These are phyloP conservation scores for Bisporella sp. DNA, from an alignment of 2,329 filamentous ascomycete species.

Conservation along the genomic window DNA sequence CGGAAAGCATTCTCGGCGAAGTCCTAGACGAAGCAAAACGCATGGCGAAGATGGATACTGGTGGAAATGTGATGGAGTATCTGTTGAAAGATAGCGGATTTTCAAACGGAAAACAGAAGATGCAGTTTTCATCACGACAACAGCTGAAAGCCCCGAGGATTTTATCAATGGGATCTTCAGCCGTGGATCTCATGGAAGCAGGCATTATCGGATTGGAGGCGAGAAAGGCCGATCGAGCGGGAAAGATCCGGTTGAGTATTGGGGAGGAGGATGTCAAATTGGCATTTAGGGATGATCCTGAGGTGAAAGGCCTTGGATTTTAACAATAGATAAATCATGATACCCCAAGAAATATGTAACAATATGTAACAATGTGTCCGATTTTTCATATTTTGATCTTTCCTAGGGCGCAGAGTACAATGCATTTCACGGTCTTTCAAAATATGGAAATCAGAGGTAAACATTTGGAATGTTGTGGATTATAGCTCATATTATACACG, in stretches of 20 bases:
- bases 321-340: constrained; percentile 6
- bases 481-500: too few relatives aligned
- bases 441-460: too few relatives aligned
- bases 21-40: constrained; percentile 79
- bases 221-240: constrained; percentile 74
- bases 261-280: constrained; percentile 84
- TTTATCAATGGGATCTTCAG: constrained; percentile 60
- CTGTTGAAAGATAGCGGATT: constrained; percentile 30
- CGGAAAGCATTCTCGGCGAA: constrained; percentile 83
- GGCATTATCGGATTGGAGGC: constrained; percentile 82
- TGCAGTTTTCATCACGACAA: constrained; percentile 9
- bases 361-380: too few relatives aligned
- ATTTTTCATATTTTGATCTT: too few relatives aligned
- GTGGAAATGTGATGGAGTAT: constrained; percentile 53
- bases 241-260: constrained; percentile 78
- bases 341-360: background rate
- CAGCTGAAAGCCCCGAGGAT: constrained; percentile 36
- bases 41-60: constrained; percentile 53
- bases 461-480: too few relatives aligned
- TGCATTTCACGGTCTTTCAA: background rate
- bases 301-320: constrained; percentile 55
- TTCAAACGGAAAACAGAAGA: constrained; percentile 25
- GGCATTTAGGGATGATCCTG: constrained; percentile 79
- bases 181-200: constrained; percentile 77
- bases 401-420: background rate